Evolutionary conservation across 345 rosid species (phyloP).

Genomic region (Euphorbia tirucalli): DNA sequence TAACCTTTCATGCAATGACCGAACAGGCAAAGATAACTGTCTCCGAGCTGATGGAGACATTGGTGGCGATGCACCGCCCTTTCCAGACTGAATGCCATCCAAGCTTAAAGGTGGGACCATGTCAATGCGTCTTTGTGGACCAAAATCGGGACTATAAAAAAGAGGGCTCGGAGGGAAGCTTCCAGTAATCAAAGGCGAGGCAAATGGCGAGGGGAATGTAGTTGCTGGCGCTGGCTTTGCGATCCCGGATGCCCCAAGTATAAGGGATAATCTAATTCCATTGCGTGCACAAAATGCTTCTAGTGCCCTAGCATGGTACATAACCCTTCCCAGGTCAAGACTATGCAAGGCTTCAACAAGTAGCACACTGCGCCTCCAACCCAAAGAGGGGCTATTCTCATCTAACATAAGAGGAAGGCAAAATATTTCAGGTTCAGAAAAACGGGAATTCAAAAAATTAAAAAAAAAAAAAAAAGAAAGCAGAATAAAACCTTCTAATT

Average conservation of each 20-base stretch:
- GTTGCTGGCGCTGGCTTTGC: constrained; percentile 53
- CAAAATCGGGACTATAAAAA: constrained; percentile 77
- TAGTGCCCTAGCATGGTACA: constrained; percentile 86
- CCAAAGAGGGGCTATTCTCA: constrained; percentile 68
- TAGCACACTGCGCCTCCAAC: constrained; percentile 92
- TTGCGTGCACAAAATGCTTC: constrained; percentile 75
- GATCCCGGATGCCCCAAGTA: constrained; percentile 58
- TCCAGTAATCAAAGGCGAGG: constrained; percentile 84
- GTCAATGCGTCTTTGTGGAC: constrained; percentile 67
- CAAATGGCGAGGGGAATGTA: constrained; percentile 76
- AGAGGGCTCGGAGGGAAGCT: constrained; percentile 93
- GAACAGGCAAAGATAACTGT: constrained; percentile 68
- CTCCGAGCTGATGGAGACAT: constrained; percentile 66
- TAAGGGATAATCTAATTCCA: constrained; percentile 65
- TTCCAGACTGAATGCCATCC: constrained; percentile 70
- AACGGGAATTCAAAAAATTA: too few species aligned
- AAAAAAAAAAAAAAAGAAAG: constrained; percentile 11
- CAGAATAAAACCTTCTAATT: background rate
- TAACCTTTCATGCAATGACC: constrained; percentile 82
- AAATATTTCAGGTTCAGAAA: constrained; percentile 22
- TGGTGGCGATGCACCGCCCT: constrained; percentile 62
- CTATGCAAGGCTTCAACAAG: constrained; percentile 94
- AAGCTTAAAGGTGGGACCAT: constrained; percentile 92
- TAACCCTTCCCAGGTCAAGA: constrained; percentile 74
- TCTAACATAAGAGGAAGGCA: constrained; percentile 37